These are phyloP conservation scores for Pseudogymnoascus sp. DNA, from an alignment of 2,329 filamentous ascomycete genomes.

Conservation along the genomic window DNA sequence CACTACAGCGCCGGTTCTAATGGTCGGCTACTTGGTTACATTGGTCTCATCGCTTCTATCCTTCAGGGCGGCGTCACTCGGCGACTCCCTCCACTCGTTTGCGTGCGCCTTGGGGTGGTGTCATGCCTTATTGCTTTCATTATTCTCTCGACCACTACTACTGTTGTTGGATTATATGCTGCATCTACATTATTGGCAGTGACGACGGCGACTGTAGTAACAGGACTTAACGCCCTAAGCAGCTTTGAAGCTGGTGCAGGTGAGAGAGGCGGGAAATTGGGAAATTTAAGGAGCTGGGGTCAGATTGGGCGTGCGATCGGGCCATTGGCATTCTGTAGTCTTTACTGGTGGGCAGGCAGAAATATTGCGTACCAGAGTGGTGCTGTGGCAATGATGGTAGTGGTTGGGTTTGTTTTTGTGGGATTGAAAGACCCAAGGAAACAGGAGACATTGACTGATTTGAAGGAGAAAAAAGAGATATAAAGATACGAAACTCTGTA, in stretches of 20 bases:
- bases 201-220: conserved; percentile 92
- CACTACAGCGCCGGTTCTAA: conserved; percentile 72
- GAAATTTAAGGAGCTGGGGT: conserved; percentile 72
- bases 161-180: conserved; percentile 65
- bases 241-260: conserved; percentile 78
- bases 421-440: conserved; percentile 47
- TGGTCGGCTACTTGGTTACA: conserved; percentile 79
- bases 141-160: conserved; percentile 64
- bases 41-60: conserved; percentile 85
- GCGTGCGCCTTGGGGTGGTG: conserved; percentile 71
- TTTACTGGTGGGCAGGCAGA: conserved; percentile 98
- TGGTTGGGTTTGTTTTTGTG: conserved; percentile 64
- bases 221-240: conserved; percentile 82
- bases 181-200: conserved; percentile 80
- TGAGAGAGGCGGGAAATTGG: conserved; percentile 81
- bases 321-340: conserved; percentile 81
- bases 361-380: conserved; percentile 79
- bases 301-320: conserved; percentile 84
- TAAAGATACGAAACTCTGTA: not conserved
- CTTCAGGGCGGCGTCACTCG: conserved; percentile 89
- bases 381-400: conserved; percentile 69
- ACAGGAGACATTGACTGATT: conserved; percentile 18
- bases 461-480: not conserved
- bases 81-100: conserved; percentile 71
- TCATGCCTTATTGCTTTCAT: conserved; percentile 75